These are phyloP conservation scores for Hamamelis virginiana DNA, from an alignment of 164 flowering plant genomes.

Conservation along the genomic window DNA sequence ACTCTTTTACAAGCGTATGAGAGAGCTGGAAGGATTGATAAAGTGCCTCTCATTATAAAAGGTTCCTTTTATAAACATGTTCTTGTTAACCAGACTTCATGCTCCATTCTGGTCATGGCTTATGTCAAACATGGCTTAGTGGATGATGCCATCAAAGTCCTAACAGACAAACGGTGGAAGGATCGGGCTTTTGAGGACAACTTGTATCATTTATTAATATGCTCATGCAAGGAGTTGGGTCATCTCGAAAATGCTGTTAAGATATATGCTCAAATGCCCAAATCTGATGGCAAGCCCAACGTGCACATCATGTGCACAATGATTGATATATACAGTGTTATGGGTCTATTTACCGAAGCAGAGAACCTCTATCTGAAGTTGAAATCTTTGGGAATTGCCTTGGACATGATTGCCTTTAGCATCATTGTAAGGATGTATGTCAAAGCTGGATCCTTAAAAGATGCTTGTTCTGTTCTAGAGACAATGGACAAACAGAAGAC, in stretches of 20 bases:
- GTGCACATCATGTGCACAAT: slow-evolving; percentile 80
- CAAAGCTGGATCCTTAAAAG: slow-evolving; percentile 60
- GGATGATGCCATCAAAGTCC: slow-evolving; percentile 62
- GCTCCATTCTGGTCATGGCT: slow-evolving; percentile 72
- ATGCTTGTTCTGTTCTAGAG: slow-evolving; percentile 74
- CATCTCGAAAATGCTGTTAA: slow-evolving; percentile 56
- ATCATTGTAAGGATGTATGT: slow-evolving; percentile 78
- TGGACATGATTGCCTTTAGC: slow-evolving; percentile 79
- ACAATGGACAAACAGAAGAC: slow-evolving; percentile 55
- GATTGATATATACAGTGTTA: slow-evolving; percentile 73
- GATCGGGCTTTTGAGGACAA: slow-evolving; percentile 75
- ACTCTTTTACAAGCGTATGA: slow-evolving; percentile 77
- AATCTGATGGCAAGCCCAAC: slow-evolving; percentile 47
- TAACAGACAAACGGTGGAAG: slow-evolving; percentile 66
- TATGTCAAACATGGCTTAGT: slow-evolving; percentile 73
- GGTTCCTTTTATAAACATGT: slow-evolving; percentile 64
- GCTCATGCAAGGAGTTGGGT: slow-evolving; percentile 83
- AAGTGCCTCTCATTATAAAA: slow-evolving; percentile 56
- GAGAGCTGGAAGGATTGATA: slow-evolving; percentile 56
- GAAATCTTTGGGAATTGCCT: slow-evolving; percentile 47
- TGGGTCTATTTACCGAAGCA: slow-evolving; percentile 60
- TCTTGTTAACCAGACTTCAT: slow-evolving; percentile 67
- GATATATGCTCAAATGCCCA: slow-evolving; percentile 59
- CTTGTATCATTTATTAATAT: slow-evolving; percentile 85
- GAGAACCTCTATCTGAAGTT: slow-evolving; percentile 56